Percentiles rank a stretch among this genome's conserved stretches.
Conservation (phyloP, 2,329 filamentous ascomycete species). For the Chrysoporthe austroafricana region DNA sequence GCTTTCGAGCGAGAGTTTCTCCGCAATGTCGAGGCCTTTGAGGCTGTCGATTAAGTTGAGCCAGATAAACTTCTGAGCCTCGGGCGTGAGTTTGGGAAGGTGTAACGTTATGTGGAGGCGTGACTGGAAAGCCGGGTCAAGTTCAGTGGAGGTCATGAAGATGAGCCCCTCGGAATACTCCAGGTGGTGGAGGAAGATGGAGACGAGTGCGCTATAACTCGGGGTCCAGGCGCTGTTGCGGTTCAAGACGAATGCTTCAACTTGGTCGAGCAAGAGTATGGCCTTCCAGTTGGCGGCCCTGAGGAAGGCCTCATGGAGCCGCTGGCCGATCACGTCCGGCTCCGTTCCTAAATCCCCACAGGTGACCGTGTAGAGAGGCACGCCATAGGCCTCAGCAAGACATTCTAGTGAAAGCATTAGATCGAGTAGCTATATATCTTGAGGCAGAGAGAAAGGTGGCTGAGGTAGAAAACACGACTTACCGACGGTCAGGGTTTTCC, state of each 20-base stretch:
- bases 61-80: background rate
- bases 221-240: background rate
- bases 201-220: background rate
- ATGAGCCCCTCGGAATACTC: background rate
- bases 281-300: background rate
- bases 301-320: background rate
- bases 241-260: background rate
- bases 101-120: background rate
- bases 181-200: background rate
- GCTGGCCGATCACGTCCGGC: background rate
- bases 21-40: rapidly evolving
- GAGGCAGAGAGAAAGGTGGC: background rate
- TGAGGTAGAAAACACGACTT: background rate
- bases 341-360: background rate
- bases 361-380: background rate
- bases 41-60: background rate
- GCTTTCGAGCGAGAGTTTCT: background rate
- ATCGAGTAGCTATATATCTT: background rate
- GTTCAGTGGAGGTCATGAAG: background rate
- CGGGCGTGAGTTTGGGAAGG: background rate
- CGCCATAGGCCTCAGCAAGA: background rate
- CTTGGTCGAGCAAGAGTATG: background rate
- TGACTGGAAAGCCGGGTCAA: background rate
- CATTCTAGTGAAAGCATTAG: background rate
- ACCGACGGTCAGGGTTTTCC: background rate